Conservation (phyloP, 768 basidiomycete genomes). For the Amanita pseudoporphyria region DNA sequence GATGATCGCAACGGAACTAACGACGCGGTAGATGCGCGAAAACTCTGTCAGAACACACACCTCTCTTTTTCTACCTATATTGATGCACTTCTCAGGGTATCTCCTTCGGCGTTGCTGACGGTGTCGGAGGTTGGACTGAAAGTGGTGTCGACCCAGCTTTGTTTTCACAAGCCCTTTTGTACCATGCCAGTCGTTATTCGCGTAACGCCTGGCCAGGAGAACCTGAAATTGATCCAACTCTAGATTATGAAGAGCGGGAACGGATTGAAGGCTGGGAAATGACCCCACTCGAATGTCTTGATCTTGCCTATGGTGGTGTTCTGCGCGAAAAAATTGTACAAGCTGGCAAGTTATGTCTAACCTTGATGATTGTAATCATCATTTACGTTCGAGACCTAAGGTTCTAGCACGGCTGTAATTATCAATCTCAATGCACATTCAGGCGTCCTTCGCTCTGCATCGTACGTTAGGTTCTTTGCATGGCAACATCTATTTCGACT, state of each 20-base stretch:
- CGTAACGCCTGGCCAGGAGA: slow-evolving; percentile 74
- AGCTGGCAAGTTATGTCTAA: slow-evolving; percentile 42
- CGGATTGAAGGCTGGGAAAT: slow-evolving; percentile 71
- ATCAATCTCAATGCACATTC: slow-evolving; percentile 67
- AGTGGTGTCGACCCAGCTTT: slow-evolving; percentile 80
- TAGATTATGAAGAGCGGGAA: slow-evolving; percentile 60
- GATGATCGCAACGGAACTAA: neutral
- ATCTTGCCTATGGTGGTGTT: slow-evolving; percentile 63
- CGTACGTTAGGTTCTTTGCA: slow-evolving; percentile 34
- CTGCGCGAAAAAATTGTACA: slow-evolving; percentile 55
- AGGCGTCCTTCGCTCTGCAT: slow-evolving; percentile 67
- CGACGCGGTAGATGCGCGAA: slow-evolving; percentile 53
- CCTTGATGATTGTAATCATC: neutral
- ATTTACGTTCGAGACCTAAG: slow-evolving; percentile 24
- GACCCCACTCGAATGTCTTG: slow-evolving; percentile 61
- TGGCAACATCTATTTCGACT: slow-evolving; percentile 6
- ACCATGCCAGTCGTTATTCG: slow-evolving; percentile 67
- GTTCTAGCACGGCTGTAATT: slow-evolving; percentile 79
- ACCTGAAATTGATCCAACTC: slow-evolving; percentile 71
- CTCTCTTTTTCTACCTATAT: slow-evolving; percentile 9
- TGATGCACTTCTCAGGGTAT: slow-evolving; percentile 46
- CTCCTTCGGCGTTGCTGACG: slow-evolving; percentile 82
- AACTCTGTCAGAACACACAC: slow-evolving; percentile 50
- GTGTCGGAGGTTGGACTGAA: slow-evolving; percentile 88
- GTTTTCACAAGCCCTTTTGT: slow-evolving; percentile 90